These are phyloP conservation scores for Cyberlindnera veronae DNA, from an alignment of 805 yeast species.

Conservation along the genomic window DNA sequence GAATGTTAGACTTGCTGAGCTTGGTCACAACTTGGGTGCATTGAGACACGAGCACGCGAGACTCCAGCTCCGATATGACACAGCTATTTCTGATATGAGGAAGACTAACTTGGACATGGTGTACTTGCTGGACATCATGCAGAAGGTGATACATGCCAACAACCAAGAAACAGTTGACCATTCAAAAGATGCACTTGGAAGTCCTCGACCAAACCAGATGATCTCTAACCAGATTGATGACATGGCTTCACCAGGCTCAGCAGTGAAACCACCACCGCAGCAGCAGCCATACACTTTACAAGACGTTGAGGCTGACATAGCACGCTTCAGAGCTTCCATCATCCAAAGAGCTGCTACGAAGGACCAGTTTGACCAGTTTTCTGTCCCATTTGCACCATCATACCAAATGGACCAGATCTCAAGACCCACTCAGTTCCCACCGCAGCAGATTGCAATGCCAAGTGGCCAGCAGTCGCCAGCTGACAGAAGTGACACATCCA, in stretches of 20 bases:
- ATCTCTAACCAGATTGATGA: slow-evolving; percentile 12
- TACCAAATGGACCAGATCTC: slow-evolving; percentile 20
- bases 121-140: slow-evolving; percentile 45
- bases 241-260: slow-evolving; percentile 22
- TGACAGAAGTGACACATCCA: slow-evolving; percentile 6
- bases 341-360: slow-evolving; percentile 27
- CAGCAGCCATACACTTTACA: slow-evolving; percentile 6
- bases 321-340: slow-evolving; percentile 25
- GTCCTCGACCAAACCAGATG: slow-evolving; percentile 9
- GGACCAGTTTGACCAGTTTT: slow-evolving; percentile 24
- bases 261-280: slow-evolving; percentile 1
- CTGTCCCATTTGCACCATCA: slow-evolving; percentile 25
- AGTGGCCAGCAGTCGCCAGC: slow-evolving; percentile 14
- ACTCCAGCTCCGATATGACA: slow-evolving; percentile 44
- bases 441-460: slow-evolving; percentile 4
- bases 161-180: slow-evolving; percentile 13
- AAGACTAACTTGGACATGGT: slow-evolving; percentile 52
- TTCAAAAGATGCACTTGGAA: slow-evolving; percentile 1
- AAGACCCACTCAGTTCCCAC: slow-evolving; percentile 11
- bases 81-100: slow-evolving; percentile 44
- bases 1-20: slow-evolving; percentile 32
- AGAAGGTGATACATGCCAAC: slow-evolving; percentile 23
- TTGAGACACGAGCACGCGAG: slow-evolving; percentile 41
- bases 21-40: slow-evolving; percentile 35
- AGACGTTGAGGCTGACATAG: slow-evolving; percentile 24